Evolutionary conservation across 2,329 filamentous ascomycete species (phyloP).

Genomic region (Penicillium aurantiogriseum): DNA sequence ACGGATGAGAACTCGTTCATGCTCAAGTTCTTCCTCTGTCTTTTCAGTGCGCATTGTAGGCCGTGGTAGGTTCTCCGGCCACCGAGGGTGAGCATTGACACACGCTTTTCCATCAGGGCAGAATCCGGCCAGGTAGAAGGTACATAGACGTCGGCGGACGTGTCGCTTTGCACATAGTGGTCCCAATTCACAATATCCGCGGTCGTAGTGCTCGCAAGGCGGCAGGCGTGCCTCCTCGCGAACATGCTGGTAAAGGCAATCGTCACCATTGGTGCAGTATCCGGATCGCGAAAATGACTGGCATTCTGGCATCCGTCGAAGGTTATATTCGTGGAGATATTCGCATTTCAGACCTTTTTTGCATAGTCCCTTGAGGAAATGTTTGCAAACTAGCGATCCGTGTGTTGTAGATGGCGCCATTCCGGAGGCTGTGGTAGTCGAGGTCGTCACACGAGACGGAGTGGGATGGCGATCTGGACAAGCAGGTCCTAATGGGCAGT

Average conservation of each 20-base stretch:
- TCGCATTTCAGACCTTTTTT: slow-evolving; percentile 97
- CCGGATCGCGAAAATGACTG: slow-evolving; percentile 92
- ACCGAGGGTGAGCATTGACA: slow-evolving; percentile 77
- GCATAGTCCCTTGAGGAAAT: slow-evolving; percentile 94
- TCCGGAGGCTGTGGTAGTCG: slow-evolving; percentile 44
- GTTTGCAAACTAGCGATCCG: slow-evolving; percentile 83
- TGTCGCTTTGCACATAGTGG: slow-evolving; percentile 86
- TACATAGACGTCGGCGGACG: slow-evolving; percentile 75
- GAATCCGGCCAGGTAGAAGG: slow-evolving; percentile 88
- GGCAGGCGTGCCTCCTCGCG: slow-evolving; percentile 76
- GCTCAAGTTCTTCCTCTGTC: slow-evolving; percentile 67
- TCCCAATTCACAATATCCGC: slow-evolving; percentile 89
- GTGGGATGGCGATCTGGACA: slow-evolving; percentile 80
- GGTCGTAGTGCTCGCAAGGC: slow-evolving; percentile 86
- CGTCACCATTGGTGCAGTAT: slow-evolving; percentile 94
- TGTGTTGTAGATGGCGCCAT: slow-evolving; percentile 43
- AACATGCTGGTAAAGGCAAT: slow-evolving; percentile 90
- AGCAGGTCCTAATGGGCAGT: slow-evolving; percentile 78
- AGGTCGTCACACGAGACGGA: slow-evolving; percentile 45
- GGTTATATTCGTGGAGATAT: slow-evolving; percentile 97
- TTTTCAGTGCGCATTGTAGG: slow-evolving; percentile 65
- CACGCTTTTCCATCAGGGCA: slow-evolving; percentile 81
- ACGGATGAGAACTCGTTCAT: slow-evolving; percentile 54
- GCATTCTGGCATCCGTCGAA: slow-evolving; percentile 97
- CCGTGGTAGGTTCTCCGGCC: slow-evolving; percentile 63